These are phyloP conservation scores for Podospora conica DNA, from an alignment of 495 filamentous ascomycete genomes.

Conservation along the genomic window DNA sequence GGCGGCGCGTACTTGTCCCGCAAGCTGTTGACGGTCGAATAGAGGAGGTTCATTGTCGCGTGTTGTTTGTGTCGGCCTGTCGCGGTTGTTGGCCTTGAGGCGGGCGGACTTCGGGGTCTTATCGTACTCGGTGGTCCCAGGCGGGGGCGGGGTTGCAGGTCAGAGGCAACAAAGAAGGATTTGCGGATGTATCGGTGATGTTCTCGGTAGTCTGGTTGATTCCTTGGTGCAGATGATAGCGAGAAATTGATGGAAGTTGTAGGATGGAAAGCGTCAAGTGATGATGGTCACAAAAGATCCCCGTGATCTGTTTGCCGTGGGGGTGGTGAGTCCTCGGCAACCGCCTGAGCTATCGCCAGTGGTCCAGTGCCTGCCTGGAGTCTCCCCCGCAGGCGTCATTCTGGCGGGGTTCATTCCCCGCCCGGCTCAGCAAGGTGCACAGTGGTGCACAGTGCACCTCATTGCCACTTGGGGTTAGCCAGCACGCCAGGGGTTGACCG, in stretches of 20 bases:
- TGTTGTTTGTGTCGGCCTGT: not conserved
- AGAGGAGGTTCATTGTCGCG: slow-evolving; percentile 52
- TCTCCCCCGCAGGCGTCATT: not conserved
- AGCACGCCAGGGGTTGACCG: not conserved
- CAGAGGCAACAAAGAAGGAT: not conserved
- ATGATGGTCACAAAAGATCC: not conserved
- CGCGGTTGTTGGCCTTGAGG: not conserved
- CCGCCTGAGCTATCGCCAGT: not conserved
- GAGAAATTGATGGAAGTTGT: not conserved
- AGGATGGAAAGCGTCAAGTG: not conserved
- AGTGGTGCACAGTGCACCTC: not conserved
- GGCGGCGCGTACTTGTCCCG: slow-evolving; percentile 86
- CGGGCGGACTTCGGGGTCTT: not conserved
- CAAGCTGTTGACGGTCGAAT: slow-evolving; percentile 76
- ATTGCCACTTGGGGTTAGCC: not conserved
- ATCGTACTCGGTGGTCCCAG: not conserved
- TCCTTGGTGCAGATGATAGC: not conserved
- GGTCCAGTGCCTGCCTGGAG: not conserved
- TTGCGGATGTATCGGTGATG: not conserved
- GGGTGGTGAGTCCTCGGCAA: not conserved
- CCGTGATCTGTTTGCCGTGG: not conserved
- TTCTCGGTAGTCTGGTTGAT: not conserved
- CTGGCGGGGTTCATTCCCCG: not conserved
- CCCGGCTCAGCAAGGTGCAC: not conserved
- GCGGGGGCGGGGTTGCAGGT: not conserved